A percentile compares a stretch with the other conserved stretches of the same genome.
phyloP scores from a whole-genome alignment of 1,139 yeast species.

The Blastobotrys raffinosifermentans region DNA sequence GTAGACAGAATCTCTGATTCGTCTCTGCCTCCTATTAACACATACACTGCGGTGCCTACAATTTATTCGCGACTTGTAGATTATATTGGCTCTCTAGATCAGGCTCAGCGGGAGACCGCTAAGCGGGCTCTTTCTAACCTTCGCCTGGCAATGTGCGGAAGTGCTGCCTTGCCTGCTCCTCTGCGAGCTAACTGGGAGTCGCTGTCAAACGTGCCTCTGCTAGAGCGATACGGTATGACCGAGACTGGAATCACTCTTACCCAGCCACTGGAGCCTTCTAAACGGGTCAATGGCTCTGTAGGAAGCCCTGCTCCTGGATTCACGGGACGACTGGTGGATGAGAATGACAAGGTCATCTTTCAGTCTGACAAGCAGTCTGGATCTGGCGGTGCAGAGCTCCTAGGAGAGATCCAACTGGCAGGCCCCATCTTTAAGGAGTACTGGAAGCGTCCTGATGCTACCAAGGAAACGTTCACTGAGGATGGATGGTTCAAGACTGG shows the following conservation, averaged over 20 bases:
- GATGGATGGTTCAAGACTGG: conserved; percentile 36
- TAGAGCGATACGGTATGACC: conserved; percentile 37
- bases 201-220: conserved; percentile 30
- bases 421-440: conserved; percentile 34
- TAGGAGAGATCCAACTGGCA: conserved; percentile 31
- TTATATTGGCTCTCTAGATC: conserved; percentile 18
- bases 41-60: conserved; percentile 38
- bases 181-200: conserved; percentile 31
- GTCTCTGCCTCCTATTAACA: conserved; percentile 28
- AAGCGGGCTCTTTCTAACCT: conserved; percentile 18
- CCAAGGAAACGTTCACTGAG: conserved; percentile 27
- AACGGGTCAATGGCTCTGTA: conserved; percentile 31
- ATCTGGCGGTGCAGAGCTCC: conserved; percentile 15
- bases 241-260: conserved; percentile 36
- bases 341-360: conserved; percentile 22
- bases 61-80: conserved; percentile 30
- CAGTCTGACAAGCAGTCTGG: conserved; percentile 14
- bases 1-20: conserved; percentile 22
- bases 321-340: conserved; percentile 27
- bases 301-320: conserved; percentile 35
- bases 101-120: conserved; percentile 9
- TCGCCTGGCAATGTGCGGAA: conserved; percentile 34
- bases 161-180: conserved; percentile 36
- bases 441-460: conserved; percentile 32
- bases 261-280: conserved; percentile 28